Base-by-base conservation (phyloP, 306 rosid species). In the Cajanus cajan region DNA sequence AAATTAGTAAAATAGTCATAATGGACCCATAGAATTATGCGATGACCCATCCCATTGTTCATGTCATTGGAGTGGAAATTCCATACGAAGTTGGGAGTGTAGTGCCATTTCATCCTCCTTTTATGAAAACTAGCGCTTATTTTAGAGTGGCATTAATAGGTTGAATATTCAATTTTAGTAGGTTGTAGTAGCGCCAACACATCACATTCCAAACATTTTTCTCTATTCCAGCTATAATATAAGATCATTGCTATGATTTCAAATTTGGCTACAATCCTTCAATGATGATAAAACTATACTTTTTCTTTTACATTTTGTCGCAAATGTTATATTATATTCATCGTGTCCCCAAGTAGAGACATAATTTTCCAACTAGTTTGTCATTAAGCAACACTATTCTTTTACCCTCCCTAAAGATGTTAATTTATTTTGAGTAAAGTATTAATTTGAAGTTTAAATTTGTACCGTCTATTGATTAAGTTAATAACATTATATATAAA, bases 221-320 rank as follows among this genome's bases (percentile, higher is more conserved):
- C 37, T 33, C 9, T 10, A 41, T 14, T 77, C 61, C 6, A 36
- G 2, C 67, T 19, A 43, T 7, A 82, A n/a, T 47, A 70, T 31
- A 71, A 48, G 55, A 71, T 71, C 62, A 33, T 51, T 64, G 52
- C 18, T 8, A 77, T 82, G 28, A 77, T 82, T 71, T 64, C 15
- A 28, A 77, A 63, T 54, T 71, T 82, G 82, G 77, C 86, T 43
- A 28, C 45, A 28, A 12, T 31, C 69, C 28, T 70, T 70, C 70
- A 76, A 82, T 70, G 68, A 82, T 82, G 63, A 40, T 50, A 74
- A 74, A 82, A 36, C 59, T 65, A 8, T 52, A 25, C 78, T 57
- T 78, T 78, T 57, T 43, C 69, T 68, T 55, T 55, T 41, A 18
- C 69, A 48, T 68, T 68, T 78, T 55, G 70, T 78, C 76, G 5